phyloP scores from a whole-genome alignment of 345 rosid genomes.

The Acer yangbiense region DNA sequence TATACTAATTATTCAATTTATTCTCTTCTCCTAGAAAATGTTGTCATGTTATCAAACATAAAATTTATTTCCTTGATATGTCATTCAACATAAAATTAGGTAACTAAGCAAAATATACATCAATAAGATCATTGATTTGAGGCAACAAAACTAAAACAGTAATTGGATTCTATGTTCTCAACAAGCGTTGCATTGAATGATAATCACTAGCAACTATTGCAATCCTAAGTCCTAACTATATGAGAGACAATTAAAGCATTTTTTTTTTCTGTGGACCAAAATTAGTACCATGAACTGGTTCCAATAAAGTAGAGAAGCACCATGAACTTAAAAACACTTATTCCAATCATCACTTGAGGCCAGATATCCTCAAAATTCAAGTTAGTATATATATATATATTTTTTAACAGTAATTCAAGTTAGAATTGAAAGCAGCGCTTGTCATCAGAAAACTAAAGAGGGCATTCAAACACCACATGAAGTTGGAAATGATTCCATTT shows the following conservation, averaged over 20 bases:
- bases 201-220: neutral
- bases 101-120: neutral
- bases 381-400: no score
- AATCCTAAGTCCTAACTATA: neutral
- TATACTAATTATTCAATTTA: no score
- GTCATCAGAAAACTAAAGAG: neutral
- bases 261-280: neutral
- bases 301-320: no score
- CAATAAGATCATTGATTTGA: neutral
- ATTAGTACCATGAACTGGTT: no score
- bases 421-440: no score
- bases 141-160: neutral
- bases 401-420: no score
- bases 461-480: neutral
- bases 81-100: neutral
- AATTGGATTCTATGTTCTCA: no score
- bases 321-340: no score
- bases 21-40: neutral
- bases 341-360: no score
- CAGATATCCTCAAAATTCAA: no score
- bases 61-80: neutral
- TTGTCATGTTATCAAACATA: neutral
- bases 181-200: neutral
- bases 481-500: no score
- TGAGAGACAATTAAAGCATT: neutral